Base-by-base conservation (phyloP, 1,139 yeast genomes). In the Starmera stellimalicola region DNA sequence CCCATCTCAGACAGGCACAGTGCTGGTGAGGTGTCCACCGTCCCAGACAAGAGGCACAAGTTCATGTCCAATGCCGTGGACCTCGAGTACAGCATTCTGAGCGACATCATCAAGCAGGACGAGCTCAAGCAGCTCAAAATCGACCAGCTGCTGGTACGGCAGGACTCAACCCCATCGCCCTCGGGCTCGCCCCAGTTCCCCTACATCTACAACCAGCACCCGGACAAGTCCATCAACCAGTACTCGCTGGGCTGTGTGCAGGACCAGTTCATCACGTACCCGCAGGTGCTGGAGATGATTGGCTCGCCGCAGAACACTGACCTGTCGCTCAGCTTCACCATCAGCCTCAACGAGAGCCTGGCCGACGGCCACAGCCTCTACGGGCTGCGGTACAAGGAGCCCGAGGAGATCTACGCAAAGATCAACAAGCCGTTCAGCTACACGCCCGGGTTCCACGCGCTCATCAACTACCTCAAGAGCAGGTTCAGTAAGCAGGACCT, bases 391-490 rank as follows among this genome's bases (percentile, higher is more conserved):
- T 79, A 65, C 54, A 67, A 68, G 42, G 83, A 80, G 41, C 87
- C 94, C 0, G 80, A 77, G 44, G 93, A 83, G 41, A 82, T 88
- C 14, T 88, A 88, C 56, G 77, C 79, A 15, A 68, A 73, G 34
- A 84, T 88, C 8, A 65, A 61, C 15, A 68, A 65, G 33, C 96
- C 97, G 0, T 88, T 82, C 51, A 72, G 87, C 3, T 91, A 91
- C 51, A 88, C 95, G 0, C 82, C 88, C 2, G 96, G 95, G 3
- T 91, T 82, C 54, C 95, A 85, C 55, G 74, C 79, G 30, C 65
- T 91, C 36, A 76, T 84, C 48, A 71, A 77, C 14, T 88, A 88
- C 54, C 62, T 91, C 38, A 63, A 81, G 37, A 64, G 70, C 27
- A 59, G 97, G 34, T 87, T 91, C 51, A 71, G 74, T 33, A 73